phyloP scores from a whole-genome alignment of 1,139 yeast genomes.

The Suhomyces chickasaworum region DNA sequence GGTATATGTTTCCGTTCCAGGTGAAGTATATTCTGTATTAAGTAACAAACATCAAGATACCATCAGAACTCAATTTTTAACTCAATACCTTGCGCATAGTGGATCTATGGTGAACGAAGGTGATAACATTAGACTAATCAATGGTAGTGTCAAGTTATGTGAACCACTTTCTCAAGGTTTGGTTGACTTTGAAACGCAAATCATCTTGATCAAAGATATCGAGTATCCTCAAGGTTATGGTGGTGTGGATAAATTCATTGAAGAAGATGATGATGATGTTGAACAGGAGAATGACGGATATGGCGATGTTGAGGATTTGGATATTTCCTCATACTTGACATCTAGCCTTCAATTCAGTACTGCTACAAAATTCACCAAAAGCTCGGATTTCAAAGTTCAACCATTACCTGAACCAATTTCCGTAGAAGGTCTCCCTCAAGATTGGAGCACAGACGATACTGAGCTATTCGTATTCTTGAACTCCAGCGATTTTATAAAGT shows the following conservation, averaged over 20 bases:
- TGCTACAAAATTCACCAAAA: not conserved
- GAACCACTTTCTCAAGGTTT: conserved; percentile 77
- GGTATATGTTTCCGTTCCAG: conserved; percentile 47
- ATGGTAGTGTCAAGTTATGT: conserved; percentile 58
- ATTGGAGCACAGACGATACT: conserved; percentile 42
- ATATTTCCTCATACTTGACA: conserved; percentile 40
- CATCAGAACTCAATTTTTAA: conserved; percentile 32
- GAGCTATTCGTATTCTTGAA: conserved; percentile 56
- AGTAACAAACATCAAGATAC: conserved; percentile 27
- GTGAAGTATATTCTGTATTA: conserved; percentile 43
- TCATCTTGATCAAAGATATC: conserved; percentile 54
- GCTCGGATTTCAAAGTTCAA: conserved; percentile 24
- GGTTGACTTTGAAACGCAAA: conserved; percentile 42
- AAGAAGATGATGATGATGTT: conserved; percentile 12
- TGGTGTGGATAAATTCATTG: conserved; percentile 5
- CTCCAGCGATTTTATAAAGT: conserved; percentile 51
- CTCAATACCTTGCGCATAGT: conserved; percentile 28
- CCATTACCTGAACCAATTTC: conserved; percentile 36
- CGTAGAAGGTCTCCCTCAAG: conserved; percentile 27
- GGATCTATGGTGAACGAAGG: conserved; percentile 39
- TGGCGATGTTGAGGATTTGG: conserved; percentile 21
- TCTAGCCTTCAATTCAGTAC: conserved; percentile 32
- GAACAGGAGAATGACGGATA: conserved; percentile 13
- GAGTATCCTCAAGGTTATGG: conserved; percentile 12
- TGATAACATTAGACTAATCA: conserved; percentile 41